A percentile compares a stretch with the other conserved stretches of the same genome.
phyloP scores from a whole-genome alignment of 768 basidiomycete species.

The Boletus edulis region DNA sequence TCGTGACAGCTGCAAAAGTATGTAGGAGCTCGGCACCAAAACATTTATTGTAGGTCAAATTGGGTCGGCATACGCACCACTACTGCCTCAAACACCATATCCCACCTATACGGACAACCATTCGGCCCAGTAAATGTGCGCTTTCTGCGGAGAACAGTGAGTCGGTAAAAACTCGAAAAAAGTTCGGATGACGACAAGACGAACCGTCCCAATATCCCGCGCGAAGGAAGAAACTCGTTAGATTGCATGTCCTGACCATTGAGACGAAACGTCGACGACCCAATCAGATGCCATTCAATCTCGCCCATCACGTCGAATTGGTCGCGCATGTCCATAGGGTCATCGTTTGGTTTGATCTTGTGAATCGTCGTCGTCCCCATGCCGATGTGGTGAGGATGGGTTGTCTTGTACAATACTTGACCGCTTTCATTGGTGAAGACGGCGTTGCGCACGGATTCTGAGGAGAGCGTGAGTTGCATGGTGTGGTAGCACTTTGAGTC shows the following conservation, averaged over 20 bases:
- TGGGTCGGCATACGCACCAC: slow-evolving; percentile 13
- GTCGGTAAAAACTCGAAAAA: not conserved
- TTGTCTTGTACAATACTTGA: slow-evolving; percentile 31
- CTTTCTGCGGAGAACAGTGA: slow-evolving; percentile 8
- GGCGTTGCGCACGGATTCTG: slow-evolving; percentile 22
- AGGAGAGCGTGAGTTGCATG: slow-evolving; percentile 26
- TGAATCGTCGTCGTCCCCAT: slow-evolving; percentile 22
- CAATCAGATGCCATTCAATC: slow-evolving; percentile 34
- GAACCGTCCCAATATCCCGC: slow-evolving; percentile 23
- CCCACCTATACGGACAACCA: slow-evolving; percentile 35
- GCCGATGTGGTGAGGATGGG: slow-evolving; percentile 8
- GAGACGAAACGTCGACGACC: slow-evolving; percentile 30
- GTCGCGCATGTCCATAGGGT: slow-evolving; percentile 25
- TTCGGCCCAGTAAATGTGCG: slow-evolving; percentile 35
- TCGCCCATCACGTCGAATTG: slow-evolving; percentile 31
- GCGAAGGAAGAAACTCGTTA: slow-evolving; percentile 21
- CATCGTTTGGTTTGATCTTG: slow-evolving; percentile 24
- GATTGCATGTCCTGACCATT: slow-evolving; percentile 26
- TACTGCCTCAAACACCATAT: slow-evolving; percentile 11
- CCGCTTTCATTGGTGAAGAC: slow-evolving; percentile 22
- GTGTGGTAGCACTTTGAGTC: not conserved
- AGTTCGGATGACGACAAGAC: not conserved
- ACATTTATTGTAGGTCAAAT: not conserved
- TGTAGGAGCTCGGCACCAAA: not conserved
- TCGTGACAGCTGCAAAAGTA: slow-evolving; percentile 16